phyloP scores from a whole-genome alignment of 2,329 filamentous ascomycete species.

The Pyrenophora tritici-repentis region DNA sequence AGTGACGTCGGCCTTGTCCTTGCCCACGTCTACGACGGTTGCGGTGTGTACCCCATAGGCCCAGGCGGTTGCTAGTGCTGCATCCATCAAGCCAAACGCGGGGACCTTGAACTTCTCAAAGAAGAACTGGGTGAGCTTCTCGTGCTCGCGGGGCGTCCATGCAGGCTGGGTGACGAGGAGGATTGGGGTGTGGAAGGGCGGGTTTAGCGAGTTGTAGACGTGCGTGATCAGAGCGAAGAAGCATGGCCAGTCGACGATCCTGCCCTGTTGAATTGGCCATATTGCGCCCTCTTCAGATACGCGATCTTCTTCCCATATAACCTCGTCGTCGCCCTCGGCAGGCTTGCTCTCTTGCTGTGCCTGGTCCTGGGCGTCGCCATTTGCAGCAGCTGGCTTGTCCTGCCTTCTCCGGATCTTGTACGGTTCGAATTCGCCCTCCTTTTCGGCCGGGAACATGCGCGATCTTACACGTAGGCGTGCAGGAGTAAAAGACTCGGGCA shows the following conservation, averaged over 20 bases:
- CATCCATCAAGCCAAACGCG: constrained; percentile 87
- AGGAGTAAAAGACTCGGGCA: constrained; percentile 87
- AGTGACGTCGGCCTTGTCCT: constrained; percentile 89
- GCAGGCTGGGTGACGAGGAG: constrained; percentile 86
- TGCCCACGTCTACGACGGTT: constrained; percentile 89
- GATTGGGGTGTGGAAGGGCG: constrained; percentile 92
- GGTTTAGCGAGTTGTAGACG: constrained; percentile 85
- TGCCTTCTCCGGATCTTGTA: constrained; percentile 69
- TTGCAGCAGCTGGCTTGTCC: constrained; percentile 32
- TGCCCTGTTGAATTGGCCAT: constrained; percentile 81
- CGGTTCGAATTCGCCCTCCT: constrained; percentile 79
- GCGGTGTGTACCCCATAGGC: constrained; percentile 82
- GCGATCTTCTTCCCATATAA: constrained; percentile 84
- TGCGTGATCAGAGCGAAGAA: constrained; percentile 94
- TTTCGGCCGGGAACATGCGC: constrained; percentile 85
- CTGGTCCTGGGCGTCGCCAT: constrained; percentile 39
- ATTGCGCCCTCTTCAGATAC: constrained; percentile 87
- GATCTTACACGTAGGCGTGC: constrained; percentile 85
- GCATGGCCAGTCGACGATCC: constrained; percentile 86
- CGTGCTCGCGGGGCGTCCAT: constrained; percentile 87
- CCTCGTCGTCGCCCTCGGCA: constrained; percentile 59
- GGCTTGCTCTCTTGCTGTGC: constrained; percentile 30
- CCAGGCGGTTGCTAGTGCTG: constrained; percentile 77
- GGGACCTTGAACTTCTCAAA: constrained; percentile 98
- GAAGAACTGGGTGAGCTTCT: constrained; percentile 87